These are phyloP conservation scores for Rosellinia necatrix DNA, from an alignment of 2,329 filamentous ascomycete species.

Conservation along the genomic window DNA sequence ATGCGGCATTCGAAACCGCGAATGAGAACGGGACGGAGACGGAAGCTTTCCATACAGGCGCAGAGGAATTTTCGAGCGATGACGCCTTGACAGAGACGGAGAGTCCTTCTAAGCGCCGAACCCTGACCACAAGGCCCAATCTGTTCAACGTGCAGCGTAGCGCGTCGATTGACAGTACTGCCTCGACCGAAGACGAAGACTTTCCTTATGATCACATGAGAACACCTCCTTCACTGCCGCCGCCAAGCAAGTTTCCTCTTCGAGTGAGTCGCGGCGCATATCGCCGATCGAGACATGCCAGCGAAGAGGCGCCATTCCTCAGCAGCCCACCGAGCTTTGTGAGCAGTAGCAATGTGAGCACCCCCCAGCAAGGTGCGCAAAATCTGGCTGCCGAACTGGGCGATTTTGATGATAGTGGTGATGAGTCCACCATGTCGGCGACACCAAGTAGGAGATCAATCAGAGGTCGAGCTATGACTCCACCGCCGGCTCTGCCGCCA, in stretches of 20 bases:
- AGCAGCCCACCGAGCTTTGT: constrained; percentile 64
- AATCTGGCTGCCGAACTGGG: constrained; percentile 91
- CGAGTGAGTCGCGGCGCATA: constrained; percentile 68
- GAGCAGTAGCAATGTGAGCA: constrained; percentile 53
- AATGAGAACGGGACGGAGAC: constrained; percentile 87
- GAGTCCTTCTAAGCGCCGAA: constrained; percentile 51
- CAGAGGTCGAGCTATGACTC: constrained; percentile 48
- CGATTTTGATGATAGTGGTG: constrained; percentile 76
- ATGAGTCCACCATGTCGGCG: constrained; percentile 63
- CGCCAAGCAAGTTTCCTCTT: constrained; percentile 71
- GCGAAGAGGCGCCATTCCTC: constrained; percentile 61
- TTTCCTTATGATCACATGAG: constrained; percentile 60
- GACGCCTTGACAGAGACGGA: constrained; percentile 86
- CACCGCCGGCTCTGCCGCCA: constrained; percentile 54
- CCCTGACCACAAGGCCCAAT: constrained; percentile 31
- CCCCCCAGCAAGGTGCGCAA: constrained; percentile 62
- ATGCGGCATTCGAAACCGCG: constrained; percentile 67
- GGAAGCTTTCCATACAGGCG: constrained; percentile 93
- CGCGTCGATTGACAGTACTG: constrained; percentile 81
- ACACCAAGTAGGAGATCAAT: constrained; percentile 60
- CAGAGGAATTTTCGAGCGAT: constrained; percentile 75
- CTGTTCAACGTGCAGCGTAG: constrained; percentile 41
- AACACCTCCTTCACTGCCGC: constrained; percentile 65
- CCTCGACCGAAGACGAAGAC: constrained; percentile 78
- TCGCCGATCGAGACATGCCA: constrained; percentile 64